Conservation (phyloP, 2,329 filamentous ascomycete species). For the Fusarium foetens region DNA sequence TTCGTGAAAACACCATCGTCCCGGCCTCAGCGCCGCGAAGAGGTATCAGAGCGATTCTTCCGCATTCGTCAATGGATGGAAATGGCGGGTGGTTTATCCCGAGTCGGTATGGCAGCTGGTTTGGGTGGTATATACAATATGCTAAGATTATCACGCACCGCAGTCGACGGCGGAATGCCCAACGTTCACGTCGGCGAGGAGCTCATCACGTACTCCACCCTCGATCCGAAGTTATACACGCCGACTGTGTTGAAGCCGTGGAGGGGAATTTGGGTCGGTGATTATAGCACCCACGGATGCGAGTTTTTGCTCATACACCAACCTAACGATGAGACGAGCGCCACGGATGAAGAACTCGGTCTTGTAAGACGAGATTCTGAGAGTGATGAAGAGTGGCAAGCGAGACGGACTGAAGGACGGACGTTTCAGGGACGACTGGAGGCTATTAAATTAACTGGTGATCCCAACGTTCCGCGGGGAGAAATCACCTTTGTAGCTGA, state of each 20-base stretch:
- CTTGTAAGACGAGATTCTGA: slow-evolving; percentile 56
- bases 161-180: slow-evolving; percentile 31
- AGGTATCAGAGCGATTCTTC: slow-evolving; percentile 77
- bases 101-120: slow-evolving; percentile 45
- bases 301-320: slow-evolving; percentile 90
- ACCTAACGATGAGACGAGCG: slow-evolving; percentile 58
- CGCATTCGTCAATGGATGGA: slow-evolving; percentile 81
- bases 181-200: slow-evolving; percentile 65
- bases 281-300: slow-evolving; percentile 87
- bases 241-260: slow-evolving; percentile 84
- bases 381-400: slow-evolving; percentile 57
- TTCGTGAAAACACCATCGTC: slow-evolving; percentile 44
- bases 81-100: slow-evolving; percentile 56
- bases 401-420: slow-evolving; percentile 56
- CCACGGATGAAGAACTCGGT: slow-evolving; percentile 53
- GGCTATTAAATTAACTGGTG: slow-evolving; percentile 91
- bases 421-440: slow-evolving; percentile 76
- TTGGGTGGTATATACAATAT: slow-evolving; percentile 32
- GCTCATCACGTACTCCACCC: slow-evolving; percentile 73
- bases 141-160: slow-evolving; percentile 25
- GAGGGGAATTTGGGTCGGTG: slow-evolving; percentile 91
- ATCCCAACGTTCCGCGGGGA: slow-evolving; percentile 88
- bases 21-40: slow-evolving; percentile 60
- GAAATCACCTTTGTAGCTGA: slow-evolving; percentile 84
- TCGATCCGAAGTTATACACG: slow-evolving; percentile 80